Evolutionary conservation across 2,329 filamentous ascomycete species (phyloP), one percentile per base, ranked within the genome.

Genomic region (Neofusicoccum kwambonambiense): DNA sequence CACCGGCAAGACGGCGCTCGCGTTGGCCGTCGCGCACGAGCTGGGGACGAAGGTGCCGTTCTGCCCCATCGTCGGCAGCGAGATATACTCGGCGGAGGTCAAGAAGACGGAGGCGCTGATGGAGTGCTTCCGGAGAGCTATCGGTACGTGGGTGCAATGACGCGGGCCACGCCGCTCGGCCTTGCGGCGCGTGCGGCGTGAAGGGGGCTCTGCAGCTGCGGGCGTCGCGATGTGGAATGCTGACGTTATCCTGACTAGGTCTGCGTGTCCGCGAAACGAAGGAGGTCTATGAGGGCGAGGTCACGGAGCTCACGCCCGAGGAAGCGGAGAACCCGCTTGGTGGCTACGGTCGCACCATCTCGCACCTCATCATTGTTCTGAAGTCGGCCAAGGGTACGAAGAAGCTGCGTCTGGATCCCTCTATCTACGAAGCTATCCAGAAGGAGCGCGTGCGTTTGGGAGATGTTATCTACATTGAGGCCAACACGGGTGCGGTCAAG

Each of bases 41-140:
- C 85, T 99, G 69, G 95, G 95, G 71, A 97, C 93, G 57, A 98
- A 97, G 83, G 96, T 99, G 65, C 95, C 95, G 6, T 99, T 99
- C 78, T 97, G 95, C 79, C 93, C 94, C 44, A 98, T 99, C 75
- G 95, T 97, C 62, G 95, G 93, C 72, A 97, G 93, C 83, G 95
- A 99, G 80, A 90, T 99, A 73, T 99, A 97, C 82, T 97, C 92
- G 71, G 90, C 94, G 51, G 95, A 99, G 80, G 93, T 99, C 69
- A 99, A 99, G 87, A 99, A 99, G 87, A 99, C 95, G 57, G 95
- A 99, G 80, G 90, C 96, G 70, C 82, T 99, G 76, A 98, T 98
- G 95, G 95, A 99, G 84, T 98, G 98, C 82, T 99, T 99, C 79
- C 87, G 95, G 76, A 86, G 95, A 75, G 95, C 95, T 66, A 99